These are phyloP conservation scores for Euptelea pleiosperma DNA, from an alignment of 164 flowering plant species.

Conservation along the genomic window DNA sequence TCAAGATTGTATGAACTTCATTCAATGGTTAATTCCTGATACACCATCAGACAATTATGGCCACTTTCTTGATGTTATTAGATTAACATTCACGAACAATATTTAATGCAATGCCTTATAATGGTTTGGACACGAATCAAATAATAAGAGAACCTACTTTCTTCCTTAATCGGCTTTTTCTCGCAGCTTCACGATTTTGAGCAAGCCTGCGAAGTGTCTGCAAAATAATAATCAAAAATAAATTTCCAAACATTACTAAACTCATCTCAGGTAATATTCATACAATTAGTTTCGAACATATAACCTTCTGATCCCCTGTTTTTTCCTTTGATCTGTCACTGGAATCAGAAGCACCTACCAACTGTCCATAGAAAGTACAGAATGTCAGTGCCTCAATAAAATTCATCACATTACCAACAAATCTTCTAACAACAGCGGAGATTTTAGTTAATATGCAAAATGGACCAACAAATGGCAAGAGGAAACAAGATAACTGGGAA, in stretches of 20 bases:
- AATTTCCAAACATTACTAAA: not conserved
- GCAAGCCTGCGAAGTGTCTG: slow-evolving; percentile 94
- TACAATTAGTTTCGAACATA: not conserved
- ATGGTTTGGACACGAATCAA: too few relatives aligned
- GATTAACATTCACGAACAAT: too few relatives aligned
- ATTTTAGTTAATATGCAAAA: not conserved
- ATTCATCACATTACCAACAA: not conserved
- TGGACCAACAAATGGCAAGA: too few relatives aligned
- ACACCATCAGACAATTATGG: too few relatives aligned
- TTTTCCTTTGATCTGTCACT: slow-evolving; percentile 87
- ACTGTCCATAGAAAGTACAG: slow-evolving; percentile 32
- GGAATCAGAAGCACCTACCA: slow-evolving; percentile 71
- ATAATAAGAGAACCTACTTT: slow-evolving; percentile 44
- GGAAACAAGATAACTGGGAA: too few relatives aligned
- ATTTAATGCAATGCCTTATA: too few relatives aligned
- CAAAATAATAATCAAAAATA: slow-evolving; percentile 4
- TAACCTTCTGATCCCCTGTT: slow-evolving; percentile 85
- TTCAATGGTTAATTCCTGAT: too few relatives aligned
- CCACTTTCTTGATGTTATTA: too few relatives aligned
- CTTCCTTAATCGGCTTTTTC: slow-evolving; percentile 91
- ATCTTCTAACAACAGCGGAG: not conserved
- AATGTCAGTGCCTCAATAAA: not conserved
- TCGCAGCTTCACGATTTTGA: slow-evolving; percentile 99
- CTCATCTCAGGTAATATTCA: not conserved
- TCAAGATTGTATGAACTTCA: too few relatives aligned